Conservation (phyloP, 805 yeast genomes). For the Clavispora carvajalis region DNA sequence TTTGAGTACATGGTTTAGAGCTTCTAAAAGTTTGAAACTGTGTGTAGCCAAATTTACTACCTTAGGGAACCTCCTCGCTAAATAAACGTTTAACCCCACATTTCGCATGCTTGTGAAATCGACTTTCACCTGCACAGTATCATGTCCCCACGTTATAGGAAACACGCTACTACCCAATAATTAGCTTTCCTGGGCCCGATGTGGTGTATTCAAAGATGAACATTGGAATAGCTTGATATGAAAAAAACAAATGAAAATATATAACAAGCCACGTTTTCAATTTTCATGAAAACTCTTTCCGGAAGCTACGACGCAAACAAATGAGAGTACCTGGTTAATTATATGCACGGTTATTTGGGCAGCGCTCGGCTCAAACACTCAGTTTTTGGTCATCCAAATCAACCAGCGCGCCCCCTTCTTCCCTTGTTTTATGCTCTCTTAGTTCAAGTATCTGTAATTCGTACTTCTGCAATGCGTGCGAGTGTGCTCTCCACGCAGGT, state of each 20-base stretch:
- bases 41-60: too few species aligned
- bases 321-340: too few species aligned
- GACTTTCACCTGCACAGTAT: neutral
- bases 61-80: neutral
- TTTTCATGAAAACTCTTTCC: too few species aligned
- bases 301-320: too few species aligned
- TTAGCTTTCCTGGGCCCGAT: neutral
- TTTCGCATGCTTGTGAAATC: slow-evolving; percentile 2
- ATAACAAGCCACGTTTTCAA: too few species aligned
- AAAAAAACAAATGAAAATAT: too few species aligned
- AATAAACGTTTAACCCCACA: slow-evolving; percentile 4
- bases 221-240: too few species aligned
- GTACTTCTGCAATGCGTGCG: slow-evolving; percentile 21
- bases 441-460: neutral
- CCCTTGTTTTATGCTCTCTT: neutral
- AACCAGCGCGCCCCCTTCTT: neutral
- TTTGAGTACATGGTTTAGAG: neutral
- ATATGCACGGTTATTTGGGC: neutral
- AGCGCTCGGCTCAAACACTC: neutral
- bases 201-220: neutral
- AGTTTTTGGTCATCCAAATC: neutral
- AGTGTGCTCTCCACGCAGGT: slow-evolving; percentile 29
- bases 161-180: neutral
- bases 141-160: neutral
- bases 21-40: neutral